These are phyloP conservation scores for Alternaria triticimaculans DNA, from an alignment of 2,329 filamentous ascomycete genomes.

Conservation along the genomic window DNA sequence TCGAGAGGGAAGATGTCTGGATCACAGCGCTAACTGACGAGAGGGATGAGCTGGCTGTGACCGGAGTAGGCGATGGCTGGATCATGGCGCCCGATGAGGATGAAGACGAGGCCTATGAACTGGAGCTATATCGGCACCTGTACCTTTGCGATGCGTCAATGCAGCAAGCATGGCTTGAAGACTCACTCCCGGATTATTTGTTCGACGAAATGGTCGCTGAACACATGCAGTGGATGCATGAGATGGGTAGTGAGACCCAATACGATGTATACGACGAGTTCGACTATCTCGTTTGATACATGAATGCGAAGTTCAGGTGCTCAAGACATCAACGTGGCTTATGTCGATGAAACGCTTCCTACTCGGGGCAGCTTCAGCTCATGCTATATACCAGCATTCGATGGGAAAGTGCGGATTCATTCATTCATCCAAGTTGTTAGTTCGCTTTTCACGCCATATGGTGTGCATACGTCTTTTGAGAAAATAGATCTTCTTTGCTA, in stretches of 20 bases:
- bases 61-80: not conserved
- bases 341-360: not conserved
- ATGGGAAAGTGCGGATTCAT: not conserved
- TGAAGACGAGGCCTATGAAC: not conserved
- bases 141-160: not conserved
- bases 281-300: not conserved
- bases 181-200: not conserved
- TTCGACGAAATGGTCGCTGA: slow-evolving; percentile 7
- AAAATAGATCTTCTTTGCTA: not conserved
- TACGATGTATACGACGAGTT: not conserved
- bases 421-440: not conserved
- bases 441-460: not conserved
- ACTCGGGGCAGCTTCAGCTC: not conserved
- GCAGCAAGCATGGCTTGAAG: not conserved
- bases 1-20: not conserved
- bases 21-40: not conserved
- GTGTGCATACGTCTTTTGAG: not conserved
- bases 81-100: not conserved
- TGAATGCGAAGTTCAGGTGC: not conserved
- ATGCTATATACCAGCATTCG: not conserved
- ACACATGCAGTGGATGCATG: slow-evolving; percentile 15
- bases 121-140: not conserved
- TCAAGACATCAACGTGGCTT: not conserved
- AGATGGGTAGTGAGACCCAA: not conserved
- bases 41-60: not conserved